Evolutionary conservation across 2,329 filamentous ascomycete species (phyloP), one percentile per base, ranked within the genome.

Genomic region (Onygenales sp.): DNA sequence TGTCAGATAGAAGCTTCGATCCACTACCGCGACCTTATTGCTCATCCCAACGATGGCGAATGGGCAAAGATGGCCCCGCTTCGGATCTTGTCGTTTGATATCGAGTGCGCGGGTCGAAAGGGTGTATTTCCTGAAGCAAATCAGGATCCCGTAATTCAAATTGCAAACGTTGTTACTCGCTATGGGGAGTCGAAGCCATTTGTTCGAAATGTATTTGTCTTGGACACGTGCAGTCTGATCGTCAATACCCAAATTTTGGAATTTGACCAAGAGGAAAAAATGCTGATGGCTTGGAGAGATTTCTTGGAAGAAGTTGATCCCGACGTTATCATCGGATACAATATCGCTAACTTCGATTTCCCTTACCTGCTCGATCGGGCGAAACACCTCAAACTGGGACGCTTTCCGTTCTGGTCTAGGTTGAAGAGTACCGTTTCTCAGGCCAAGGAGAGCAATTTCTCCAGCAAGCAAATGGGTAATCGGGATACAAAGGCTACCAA

Each of bases 11-110:
- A 98, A 72, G 93, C 92, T 10, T 80, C 85, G 60, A 82, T 95
- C 53, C 84, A 86, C 67, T 95, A 94, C 64, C 75, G 77, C 55
- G 85, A 97, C 63, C 75, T 98, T 7, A 84, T 96, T 58, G 84
- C 93, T 8, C 92, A 97, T 69, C 83, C 87, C 48, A 84, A 91
- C 2, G 86, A 93, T 60, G 92, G 91, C 14, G 91, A 97, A 66
- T 98, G 92, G 90, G 89, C 89, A 32, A 98, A 96, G 72, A 96
- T 97, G 85, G 93, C 94, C 0, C 93, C 93, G 0, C 76, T 98
- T 3, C 84, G 93, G 57, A 86, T 95, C 46, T 73, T 98, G 45
- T 97, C 93, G 4, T 97, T 98, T 65, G 93, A 98, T 81, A 98
- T 98, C 62, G 93, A 98, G 71, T 98, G 93, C 70, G 93, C 93